These are phyloP conservation scores for sorghum (Sorghum bicolor) DNA, from an alignment of 176 grass and related monocot species.

Conservation along the genomic window Sorghum_bicolor_NCBIv3 NC_012876.2:5183001-5183500, in stretches of 20 bases:
- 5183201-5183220: neutral
- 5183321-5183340: neutral
- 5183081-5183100: neutral
- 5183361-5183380: neutral
- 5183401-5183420: neutral
- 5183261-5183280: neutral
- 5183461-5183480: neutral
- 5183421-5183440: neutral
- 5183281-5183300: slow-evolving; percentile 17
- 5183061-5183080: too few species aligned
- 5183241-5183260: neutral
- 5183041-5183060: too few species aligned
- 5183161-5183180: neutral
- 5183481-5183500: neutral
- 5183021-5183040: neutral
- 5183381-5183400: neutral
- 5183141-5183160: neutral
- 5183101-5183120: neutral
- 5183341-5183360: neutral
- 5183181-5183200: neutral
- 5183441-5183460: neutral
- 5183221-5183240: neutral
- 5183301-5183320: neutral
- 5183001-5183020: neutral
- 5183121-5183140: neutral